Conservation (phyloP, 1,139 yeast species). For the Saccharomyces pastorianus region DNA sequence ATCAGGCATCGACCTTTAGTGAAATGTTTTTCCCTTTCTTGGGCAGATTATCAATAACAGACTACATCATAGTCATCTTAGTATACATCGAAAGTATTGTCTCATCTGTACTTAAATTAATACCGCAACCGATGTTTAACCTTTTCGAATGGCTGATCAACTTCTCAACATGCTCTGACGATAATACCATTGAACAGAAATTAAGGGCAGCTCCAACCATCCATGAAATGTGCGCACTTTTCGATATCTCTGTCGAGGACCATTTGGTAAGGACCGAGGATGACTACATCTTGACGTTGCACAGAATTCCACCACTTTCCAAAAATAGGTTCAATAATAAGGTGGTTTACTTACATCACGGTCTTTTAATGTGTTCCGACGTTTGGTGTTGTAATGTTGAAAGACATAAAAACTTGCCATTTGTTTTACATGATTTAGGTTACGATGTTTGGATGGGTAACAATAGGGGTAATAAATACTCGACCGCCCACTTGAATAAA, state of each 20-base stretch:
- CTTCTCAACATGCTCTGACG: conserved; percentile 15
- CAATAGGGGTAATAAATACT: conserved; percentile 83
- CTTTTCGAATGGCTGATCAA: conserved; percentile 21
- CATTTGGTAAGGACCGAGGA: conserved; percentile 47
- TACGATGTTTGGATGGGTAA: conserved; percentile 93
- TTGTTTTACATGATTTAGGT: conserved; percentile 66
- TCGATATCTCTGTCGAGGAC: conserved; percentile 61
- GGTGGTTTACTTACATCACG: conserved; percentile 80
- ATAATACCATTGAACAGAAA: conserved; percentile 30
- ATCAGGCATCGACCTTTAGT: background rate
- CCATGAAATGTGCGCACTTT: conserved; percentile 53
- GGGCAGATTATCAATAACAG: conserved; percentile 28
- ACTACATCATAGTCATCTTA: conserved; percentile 31
- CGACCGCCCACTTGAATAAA: conserved; percentile 42
- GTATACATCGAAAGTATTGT: conserved; percentile 31
- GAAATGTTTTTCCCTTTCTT: background rate
- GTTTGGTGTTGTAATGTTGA: conserved; percentile 74
- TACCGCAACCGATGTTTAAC: conserved; percentile 25
- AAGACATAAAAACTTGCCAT: conserved; percentile 60
- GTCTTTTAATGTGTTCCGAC: conserved; percentile 83
- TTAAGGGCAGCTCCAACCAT: conserved; percentile 43
- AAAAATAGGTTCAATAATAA: conserved; percentile 30
- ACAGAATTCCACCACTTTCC: conserved; percentile 41
- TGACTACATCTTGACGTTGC: conserved; percentile 47
- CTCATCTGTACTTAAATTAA: conserved; percentile 27